Conservation (phyloP, 768 basidiomycete genomes). For the Mycena rebaudengoi region DNA sequence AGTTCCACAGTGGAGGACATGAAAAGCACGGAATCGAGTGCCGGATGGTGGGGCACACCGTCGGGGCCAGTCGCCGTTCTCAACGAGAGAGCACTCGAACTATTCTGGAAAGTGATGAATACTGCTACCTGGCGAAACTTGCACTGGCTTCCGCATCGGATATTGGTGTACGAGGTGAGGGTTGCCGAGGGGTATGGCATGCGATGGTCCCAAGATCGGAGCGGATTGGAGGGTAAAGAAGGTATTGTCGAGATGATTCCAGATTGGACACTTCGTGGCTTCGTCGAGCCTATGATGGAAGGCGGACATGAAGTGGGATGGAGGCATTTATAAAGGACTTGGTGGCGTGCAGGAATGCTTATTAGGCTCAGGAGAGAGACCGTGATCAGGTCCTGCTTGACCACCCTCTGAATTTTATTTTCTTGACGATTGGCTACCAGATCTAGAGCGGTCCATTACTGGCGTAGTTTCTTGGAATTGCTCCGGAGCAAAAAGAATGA, state of each 20-base stretch:
- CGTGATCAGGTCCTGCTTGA: no score
- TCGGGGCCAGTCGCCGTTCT: conserved; percentile 60
- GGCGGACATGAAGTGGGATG: conserved; percentile 71
- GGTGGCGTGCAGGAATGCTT: no score
- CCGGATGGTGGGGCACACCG: conserved; percentile 69
- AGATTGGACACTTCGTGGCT: conserved; percentile 68
- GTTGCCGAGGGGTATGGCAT: conserved; percentile 71
- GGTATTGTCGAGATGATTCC: conserved; percentile 29
- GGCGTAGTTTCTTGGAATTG: no score
- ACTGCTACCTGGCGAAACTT: conserved; percentile 68
- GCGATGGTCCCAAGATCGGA: conserved; percentile 67
- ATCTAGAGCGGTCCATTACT: no score
- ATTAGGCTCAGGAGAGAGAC: no score
- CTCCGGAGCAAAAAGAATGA: no score
- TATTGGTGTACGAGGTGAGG: conserved; percentile 69
- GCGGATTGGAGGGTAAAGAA: conserved; percentile 21
- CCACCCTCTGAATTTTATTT: no score
- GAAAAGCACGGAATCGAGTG: conserved; percentile 16
- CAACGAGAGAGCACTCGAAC: conserved; percentile 57
- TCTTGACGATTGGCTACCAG: no score
- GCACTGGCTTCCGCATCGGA: conserved; percentile 70
- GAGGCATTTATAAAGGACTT: no score
- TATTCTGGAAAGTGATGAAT: conserved; percentile 65
- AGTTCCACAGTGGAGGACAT: conserved; percentile 3
- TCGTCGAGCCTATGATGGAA: conserved; percentile 74